Evolutionary conservation across 805 yeast species (phyloP), one percentile per base, ranked within the genome.

Genomic region (Lachancea kluyveri): DNA sequence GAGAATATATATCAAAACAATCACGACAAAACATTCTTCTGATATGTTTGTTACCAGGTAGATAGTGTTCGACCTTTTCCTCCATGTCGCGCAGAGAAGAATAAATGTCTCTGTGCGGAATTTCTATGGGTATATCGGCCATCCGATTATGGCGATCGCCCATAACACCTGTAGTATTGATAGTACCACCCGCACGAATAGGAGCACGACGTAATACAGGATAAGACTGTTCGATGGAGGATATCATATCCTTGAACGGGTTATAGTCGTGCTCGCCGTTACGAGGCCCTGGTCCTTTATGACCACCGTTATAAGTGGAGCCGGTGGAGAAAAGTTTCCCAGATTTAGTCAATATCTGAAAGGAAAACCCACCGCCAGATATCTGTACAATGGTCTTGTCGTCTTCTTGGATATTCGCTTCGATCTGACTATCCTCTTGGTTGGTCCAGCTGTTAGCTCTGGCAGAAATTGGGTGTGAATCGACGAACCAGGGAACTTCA

Each of bases 311-410:
- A 51, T 60, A 62, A 8, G 56, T 60, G 20, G 53, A 42, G 0
- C 81, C 85, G 4, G 80, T 71, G 19, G 64, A 64, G 50, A 64
- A 79, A 5, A 81, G 48, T 4, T 67, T 59, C 1, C 88, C 87
- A 1, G 64, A 52, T 17, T 64, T 62, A 0, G 80, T 69, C 21
- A 80, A 56, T 3, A 80, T 58, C 30, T 75, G 74, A 39, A 77
- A 74, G 4, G 77, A 68, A 46, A 67, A 79, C 2, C 90, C 90
- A 18, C 81, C 81, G 6, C 77, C 75, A 15, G 71, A 61, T 1
- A 79, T 59, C 41, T 50, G 53, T 11, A 42, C 38, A 10, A 54
- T 45, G 1, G 45, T 35, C 19, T 37, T 30, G 16, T 43, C 47
- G 16, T 47, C 47, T 3, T 27, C 17, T 7, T 10, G 14, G 21